Evolutionary conservation across 352 stramenopile genomes (phyloP), one percentile per base, ranked within the genome.

Genomic region (Globisporangium mamillatum): DNA sequence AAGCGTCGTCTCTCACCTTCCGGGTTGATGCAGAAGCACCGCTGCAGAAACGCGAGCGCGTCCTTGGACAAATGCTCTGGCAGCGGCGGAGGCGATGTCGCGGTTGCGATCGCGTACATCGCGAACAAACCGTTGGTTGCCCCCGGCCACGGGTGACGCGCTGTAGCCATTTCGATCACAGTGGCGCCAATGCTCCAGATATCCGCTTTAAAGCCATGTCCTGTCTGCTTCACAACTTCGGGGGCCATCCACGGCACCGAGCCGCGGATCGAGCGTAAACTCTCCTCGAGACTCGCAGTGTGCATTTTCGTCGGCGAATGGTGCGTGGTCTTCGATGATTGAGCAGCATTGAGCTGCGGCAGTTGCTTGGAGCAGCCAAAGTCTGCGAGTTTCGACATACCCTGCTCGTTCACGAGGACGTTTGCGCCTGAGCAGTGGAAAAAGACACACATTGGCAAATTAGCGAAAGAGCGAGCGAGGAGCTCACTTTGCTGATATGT

Each of bases 291-390:
- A 69, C 82, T 95, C 34, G 76, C 90, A 25, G 88, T 96, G 32
- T 84, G 75, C 63, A 95, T 81, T 18, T 34, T 60, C 14, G 32
- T 61, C 18, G 14, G 20, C 25, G 54, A 41, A 27, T 41, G n/a
- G 54, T 36, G n/a, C 24, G 27, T 25, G 3, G 3, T 27, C 9
- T 20, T 60, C 10, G 27, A 16, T 4, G 54, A 38, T 29, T 36
- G 9, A 20, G 18, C 27, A 55, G 48, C 20, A 25, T 55, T 24
- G 56, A 61, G n/a, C 44, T 90, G 77, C 20, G 88, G 83, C 60
- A 97, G 76, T 67, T 93, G 86, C 73, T 96, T 97, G 2, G 89
- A 96, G 63, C 89, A 97, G 2, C 91, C 91, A 74, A 97, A 97
- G 74, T 97, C 91, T 1, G 91, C 89, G 5, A 97, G 74, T 66